Evolutionary conservation across 2,329 filamentous ascomycete species (phyloP), one percentile per base, ranked within the genome.

Genomic region (Fusarium algeriense): DNA sequence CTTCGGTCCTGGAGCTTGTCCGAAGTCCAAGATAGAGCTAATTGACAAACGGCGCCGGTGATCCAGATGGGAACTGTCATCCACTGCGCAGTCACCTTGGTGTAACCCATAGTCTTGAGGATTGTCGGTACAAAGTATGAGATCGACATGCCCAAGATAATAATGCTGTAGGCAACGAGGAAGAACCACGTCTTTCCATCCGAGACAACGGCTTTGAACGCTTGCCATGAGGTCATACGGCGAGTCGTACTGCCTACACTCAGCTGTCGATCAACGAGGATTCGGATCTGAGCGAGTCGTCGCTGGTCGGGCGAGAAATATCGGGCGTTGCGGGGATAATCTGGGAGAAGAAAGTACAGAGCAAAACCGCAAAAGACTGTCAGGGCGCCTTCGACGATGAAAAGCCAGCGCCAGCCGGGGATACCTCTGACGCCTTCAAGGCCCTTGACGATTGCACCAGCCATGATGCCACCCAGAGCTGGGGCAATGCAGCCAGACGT

Each of bases 101-200:
- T 67, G 69, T 86, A 87, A 20, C 85, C 85, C 4, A 87, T 80
- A 0, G 82, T 83, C 23, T 81, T 77, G 30, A 86, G 84, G 20
- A 88, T 81, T 0, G 85, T 86, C 0, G 86, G 86, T 67, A 87
- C 86, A 71, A 87, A 88, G 78, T 88, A 88, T 10, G 83, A 85
- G 20, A 87, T 82, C 1, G 85, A 79, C 50, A 83, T 84, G 2
- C 84, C 84, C 5, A 86, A 85, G 19, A 79, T 69, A 48, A 78
- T 71, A 9, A 85, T 82, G 80, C 87, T 86, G 73, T 85, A 87
- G 5, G 85, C 82, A 2, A 85, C 59, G 15, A 85, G 81, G 63
- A 88, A 83, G 6, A 83, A 74, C 67, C 84, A 87, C 0, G 85
- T 85, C 3, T 63, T 70, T 1, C 60, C 64, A 23, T 71, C 67